Percentiles rank a stretch among this genome's conserved stretches.
Evolutionary conservation across 306 rosid species (phyloP).

Genomic region (Phaseolus lunatus): DNA sequence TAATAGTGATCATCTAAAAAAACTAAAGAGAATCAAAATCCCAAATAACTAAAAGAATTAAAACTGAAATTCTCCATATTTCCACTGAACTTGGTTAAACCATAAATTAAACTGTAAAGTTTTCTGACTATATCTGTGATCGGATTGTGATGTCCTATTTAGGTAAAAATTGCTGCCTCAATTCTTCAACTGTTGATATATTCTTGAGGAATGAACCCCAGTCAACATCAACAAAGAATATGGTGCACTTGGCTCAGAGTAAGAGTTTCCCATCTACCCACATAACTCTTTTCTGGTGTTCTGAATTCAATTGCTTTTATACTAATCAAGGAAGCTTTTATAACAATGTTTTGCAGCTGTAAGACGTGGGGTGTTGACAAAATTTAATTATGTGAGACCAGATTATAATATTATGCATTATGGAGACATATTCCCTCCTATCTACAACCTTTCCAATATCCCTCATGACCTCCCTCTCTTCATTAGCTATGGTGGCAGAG

Average conservation of each 20-base stretch:
- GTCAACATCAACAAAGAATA: conserved; percentile 78
- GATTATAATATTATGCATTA: conserved; percentile 66
- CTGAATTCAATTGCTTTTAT: not conserved
- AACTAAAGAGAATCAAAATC: not conserved
- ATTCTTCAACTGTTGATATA: conserved; percentile 72
- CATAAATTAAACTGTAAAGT: not conserved
- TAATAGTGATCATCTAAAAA: not conserved
- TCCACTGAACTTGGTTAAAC: not conserved
- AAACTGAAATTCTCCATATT: not conserved
- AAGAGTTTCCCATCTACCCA: conserved; percentile 29
- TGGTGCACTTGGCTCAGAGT: conserved; percentile 93
- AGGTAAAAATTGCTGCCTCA: conserved; percentile 88
- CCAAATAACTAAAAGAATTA: not conserved
- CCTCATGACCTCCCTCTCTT: conserved; percentile 77
- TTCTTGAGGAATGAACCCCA: conserved; percentile 79
- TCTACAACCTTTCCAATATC: conserved; percentile 81
- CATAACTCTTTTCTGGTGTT: not conserved
- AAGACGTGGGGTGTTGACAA: conserved; percentile 64
- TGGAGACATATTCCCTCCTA: conserved; percentile 66
- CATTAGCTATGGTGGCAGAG: conserved; percentile 85
- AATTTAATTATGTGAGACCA: conserved; percentile 61
- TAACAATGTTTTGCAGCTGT: conserved; percentile 57
- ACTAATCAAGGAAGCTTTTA: not conserved
- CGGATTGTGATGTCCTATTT: conserved; percentile 33
- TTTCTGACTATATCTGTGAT: not conserved